Evolutionary conservation across 225 moss, liverwort and hornwort genomes (phyloP).

Genomic region (Thuidium tamariscinum): DNA sequence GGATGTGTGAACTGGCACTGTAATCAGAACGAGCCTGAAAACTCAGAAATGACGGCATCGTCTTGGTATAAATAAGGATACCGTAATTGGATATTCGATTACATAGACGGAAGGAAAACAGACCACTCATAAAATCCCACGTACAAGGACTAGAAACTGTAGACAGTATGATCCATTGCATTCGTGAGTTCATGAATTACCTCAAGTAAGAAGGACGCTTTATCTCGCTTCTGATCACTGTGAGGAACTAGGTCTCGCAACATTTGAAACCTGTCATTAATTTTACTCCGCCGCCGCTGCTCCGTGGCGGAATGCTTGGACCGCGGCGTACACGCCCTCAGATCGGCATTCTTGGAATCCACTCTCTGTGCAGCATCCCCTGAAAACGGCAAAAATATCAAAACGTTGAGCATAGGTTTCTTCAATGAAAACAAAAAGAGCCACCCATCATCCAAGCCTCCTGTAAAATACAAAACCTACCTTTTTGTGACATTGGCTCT

Average conservation of each 20-base stretch:
- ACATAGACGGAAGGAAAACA: not conserved
- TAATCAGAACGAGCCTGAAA: not conserved
- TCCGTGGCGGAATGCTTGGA: slow-evolving; percentile 77
- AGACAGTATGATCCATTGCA: not conserved
- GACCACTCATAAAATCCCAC: not conserved
- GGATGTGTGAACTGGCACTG: not conserved
- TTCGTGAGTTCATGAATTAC: not conserved
- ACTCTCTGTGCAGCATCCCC: slow-evolving; percentile 43
- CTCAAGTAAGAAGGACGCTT: slow-evolving; percentile 76
- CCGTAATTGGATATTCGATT: not conserved
- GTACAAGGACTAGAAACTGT: not conserved
- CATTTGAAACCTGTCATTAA: slow-evolving; percentile 76
- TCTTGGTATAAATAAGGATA: not conserved
- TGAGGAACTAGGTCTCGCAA: slow-evolving; percentile 66
- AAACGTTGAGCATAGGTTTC: not conserved
- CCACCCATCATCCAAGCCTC: not conserved
- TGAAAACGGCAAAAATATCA: not conserved
- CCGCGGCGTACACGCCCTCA: slow-evolving; percentile 56
- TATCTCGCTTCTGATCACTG: slow-evolving; percentile 75
- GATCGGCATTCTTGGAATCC: slow-evolving; percentile 37
- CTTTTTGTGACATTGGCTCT: slow-evolving; percentile 34
- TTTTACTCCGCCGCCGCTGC: slow-evolving; percentile 70
- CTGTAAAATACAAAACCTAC: not conserved
- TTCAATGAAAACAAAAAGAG: not conserved
- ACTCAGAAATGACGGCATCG: not conserved